A percentile compares a stretch with the other conserved stretches of the same genome.
phyloP scores from a whole-genome alignment of 768 basidiomycete genomes.

The Termitomyces sp. region DNA sequence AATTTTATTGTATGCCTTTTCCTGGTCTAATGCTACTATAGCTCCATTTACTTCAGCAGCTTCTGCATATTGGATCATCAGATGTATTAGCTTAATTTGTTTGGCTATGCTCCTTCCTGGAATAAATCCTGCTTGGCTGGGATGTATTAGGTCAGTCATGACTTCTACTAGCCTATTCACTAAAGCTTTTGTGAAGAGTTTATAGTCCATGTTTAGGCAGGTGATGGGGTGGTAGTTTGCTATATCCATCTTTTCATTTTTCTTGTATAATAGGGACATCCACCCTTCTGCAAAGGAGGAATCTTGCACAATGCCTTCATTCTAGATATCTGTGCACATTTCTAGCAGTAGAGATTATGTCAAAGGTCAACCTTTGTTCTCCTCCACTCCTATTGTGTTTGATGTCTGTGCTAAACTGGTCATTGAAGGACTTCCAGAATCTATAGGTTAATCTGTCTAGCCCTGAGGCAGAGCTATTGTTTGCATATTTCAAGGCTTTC shows the following conservation, averaged over 20 bases:
- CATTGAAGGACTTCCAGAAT: not conserved
- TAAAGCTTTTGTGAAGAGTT: not conserved
- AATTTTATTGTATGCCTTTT: no score
- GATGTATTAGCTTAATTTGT: no score
- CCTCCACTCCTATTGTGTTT: not conserved
- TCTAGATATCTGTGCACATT: not conserved
- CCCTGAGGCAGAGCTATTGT: not conserved
- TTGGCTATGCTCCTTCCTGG: not conserved
- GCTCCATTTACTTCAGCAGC: no score
- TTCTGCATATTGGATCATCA: no score
- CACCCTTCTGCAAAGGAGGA: not conserved
- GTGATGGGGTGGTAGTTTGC: no score
- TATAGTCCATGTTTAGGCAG: no score
- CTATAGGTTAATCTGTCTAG: not conserved
- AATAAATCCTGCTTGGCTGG: not conserved
- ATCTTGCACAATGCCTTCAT: not conserved
- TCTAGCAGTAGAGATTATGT: not conserved
- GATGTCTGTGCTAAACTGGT: not conserved
- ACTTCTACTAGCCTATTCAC: not conserved
- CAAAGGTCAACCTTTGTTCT: not conserved
- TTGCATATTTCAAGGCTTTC: not conserved
- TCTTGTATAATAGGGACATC: no score
- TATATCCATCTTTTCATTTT: no score
- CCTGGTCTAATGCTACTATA: no score
- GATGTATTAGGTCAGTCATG: not conserved